These are phyloP conservation scores for Botrytis sinoallii DNA, from an alignment of 2,329 filamentous ascomycete genomes.

Conservation along the genomic window DNA sequence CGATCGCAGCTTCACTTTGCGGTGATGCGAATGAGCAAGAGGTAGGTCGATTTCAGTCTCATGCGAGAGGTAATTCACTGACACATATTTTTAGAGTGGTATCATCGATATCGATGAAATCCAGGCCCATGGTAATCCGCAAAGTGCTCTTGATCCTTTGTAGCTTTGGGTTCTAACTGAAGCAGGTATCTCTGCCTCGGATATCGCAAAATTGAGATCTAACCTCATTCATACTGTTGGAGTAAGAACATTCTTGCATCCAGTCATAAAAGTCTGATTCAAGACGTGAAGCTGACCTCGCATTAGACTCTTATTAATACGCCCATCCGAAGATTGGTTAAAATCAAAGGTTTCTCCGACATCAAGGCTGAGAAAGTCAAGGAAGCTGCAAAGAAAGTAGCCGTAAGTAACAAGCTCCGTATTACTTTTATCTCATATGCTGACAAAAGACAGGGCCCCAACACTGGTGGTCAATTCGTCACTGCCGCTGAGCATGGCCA, in stretches of 20 bases:
- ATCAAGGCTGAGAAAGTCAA: slow-evolving; percentile 70
- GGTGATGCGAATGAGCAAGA: slow-evolving; percentile 20
- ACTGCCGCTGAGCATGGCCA: slow-evolving; percentile 63
- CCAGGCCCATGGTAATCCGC: slow-evolving; percentile 55
- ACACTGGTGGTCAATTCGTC: slow-evolving; percentile 53
- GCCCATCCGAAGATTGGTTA: slow-evolving; percentile 57
- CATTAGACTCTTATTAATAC: slow-evolving; percentile 56
- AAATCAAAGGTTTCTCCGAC: slow-evolving; percentile 69
- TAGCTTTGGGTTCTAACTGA: slow-evolving; percentile 17
- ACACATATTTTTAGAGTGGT: slow-evolving; percentile 22
- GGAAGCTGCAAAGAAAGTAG: slow-evolving; percentile 53
- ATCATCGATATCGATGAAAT: slow-evolving; percentile 66
- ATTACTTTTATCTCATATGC: not conserved
- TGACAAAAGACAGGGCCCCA: slow-evolving; percentile 47
- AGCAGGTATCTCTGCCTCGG: slow-evolving; percentile 58
- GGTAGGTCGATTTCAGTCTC: not conserved
- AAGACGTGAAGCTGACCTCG: slow-evolving; percentile 1
- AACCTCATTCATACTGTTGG: slow-evolving; percentile 63
- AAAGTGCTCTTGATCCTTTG: not conserved
- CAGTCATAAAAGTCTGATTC: not conserved
- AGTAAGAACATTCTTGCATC: slow-evolving; percentile 41
- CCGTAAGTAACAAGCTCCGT: slow-evolving; percentile 28
- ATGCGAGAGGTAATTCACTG: not conserved
- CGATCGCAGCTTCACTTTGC: slow-evolving; percentile 11
- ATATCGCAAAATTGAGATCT: slow-evolving; percentile 63